These are phyloP conservation scores for Penicillium sp. DNA, from an alignment of 2,329 filamentous ascomycete species.

Conservation along the genomic window DNA sequence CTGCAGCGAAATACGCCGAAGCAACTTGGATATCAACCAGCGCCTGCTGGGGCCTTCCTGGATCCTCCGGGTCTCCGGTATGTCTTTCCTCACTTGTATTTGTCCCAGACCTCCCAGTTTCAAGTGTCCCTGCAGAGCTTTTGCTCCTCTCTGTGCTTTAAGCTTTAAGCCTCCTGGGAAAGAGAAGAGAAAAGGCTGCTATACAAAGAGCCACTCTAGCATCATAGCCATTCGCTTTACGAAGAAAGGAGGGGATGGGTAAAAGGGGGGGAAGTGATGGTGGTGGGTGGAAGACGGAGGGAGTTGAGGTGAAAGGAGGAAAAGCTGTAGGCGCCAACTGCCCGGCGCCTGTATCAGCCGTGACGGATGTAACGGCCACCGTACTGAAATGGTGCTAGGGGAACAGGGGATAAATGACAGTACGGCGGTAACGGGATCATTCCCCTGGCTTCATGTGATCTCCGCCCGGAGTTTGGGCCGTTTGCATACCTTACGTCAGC, in stretches of 20 bases:
- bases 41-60: not conserved
- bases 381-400: constrained; percentile 1
- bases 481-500: constrained; percentile 28
- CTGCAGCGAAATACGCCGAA: not conserved
- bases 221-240: constrained; percentile 44
- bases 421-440: not conserved
- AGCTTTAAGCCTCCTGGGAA: constrained; percentile 23
- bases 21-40: not conserved
- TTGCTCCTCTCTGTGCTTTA: constrained; percentile 14
- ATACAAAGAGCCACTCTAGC: constrained; percentile 38
- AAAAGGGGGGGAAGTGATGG: constrained; percentile 13
- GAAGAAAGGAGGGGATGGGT: constrained; percentile 23
- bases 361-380: not conserved
- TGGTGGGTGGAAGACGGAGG: constrained; percentile 17
- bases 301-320: constrained; percentile 22
- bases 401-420: constrained; percentile 5
- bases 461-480: constrained; percentile 21
- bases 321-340: constrained; percentile 22
- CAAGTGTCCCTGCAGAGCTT: constrained; percentile 14
- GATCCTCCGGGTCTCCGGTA: not conserved
- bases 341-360: constrained; percentile 6
- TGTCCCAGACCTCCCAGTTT: constrained; percentile 14
- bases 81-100: constrained; percentile 13
- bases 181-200: constrained; percentile 30
- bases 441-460: constrained; percentile 17